Evolutionary conservation across 2,329 filamentous ascomycete genomes (phyloP), one percentile per base, ranked within the genome.

Genomic region (Cladosporium oxysporum): DNA sequence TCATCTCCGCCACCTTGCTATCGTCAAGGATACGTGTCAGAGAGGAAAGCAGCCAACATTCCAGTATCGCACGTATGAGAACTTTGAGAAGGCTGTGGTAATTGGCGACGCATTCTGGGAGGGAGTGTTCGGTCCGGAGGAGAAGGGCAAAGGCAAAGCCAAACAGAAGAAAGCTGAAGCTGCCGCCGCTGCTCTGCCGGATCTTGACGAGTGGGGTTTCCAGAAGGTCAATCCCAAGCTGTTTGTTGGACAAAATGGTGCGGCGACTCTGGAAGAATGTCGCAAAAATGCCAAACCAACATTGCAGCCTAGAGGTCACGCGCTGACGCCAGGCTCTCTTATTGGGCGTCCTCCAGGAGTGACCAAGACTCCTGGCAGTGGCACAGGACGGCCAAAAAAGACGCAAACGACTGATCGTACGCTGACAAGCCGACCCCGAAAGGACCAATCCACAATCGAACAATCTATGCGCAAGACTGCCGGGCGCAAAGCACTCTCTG

Each of bases 1-100:
- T 3, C 82, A 87, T 72, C 77, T 88, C 26, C 82, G 83, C 21
- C 85, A 88, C 71, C 75, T 87, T 18, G 80, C 83, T 12, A 77
- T 89, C 33, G 80, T 88, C 37, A 79, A 85, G 67, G 85, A 88
- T 64, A 83, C 81, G 6, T 78, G 79, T 2, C 84, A 16, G 79
- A 78, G 16, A 76, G 79, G 14, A 83, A 83, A 21, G 74, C 78
- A 33, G 77, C 79, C 14, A 82, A 84, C 66, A 21, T 88, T 85
- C 73, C 73, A 84, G 10, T 86, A 88, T 68, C 85, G 85, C 61
- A 83, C 85, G 0, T 79, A 81, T 49, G 74, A 72, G 1, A 83
- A 85, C 63, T 88, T 87, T 62, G 75, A 82, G 21, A 79, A 82
- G 65, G 80, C 85, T 11, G 86, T 87, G 3, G 80, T 84, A 21